Base-by-base conservation (phyloP, 371 early-diverging fungal species). In the Mycotypha africana region DNA sequence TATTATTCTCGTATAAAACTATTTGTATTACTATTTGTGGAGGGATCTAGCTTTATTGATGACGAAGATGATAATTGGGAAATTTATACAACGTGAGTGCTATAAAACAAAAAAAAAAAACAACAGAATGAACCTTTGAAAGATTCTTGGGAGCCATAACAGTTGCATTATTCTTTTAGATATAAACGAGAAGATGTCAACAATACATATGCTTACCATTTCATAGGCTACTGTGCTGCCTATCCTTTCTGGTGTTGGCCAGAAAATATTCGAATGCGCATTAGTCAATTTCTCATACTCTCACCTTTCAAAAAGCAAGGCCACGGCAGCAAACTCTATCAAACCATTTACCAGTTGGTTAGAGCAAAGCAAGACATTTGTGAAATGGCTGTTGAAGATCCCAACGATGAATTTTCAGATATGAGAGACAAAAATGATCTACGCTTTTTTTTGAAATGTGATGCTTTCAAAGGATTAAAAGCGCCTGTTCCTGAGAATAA, bases 201-300 rank as follows among this genome's bases (percentile, higher is more conserved):
- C 26, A 58, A 56, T 14, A 38, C 44, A 1, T 21, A 34, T 0
- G 34, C 58, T n/a, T 93, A 91, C 65, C 71, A 77, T 38, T 62
- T 91, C 51, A 82, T 89, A 3, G 93, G 93, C 11, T 93, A 84
- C 58, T 70, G 79, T 43, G 89, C 88, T 4, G 70, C 80, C 35
- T 93, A 93, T 62, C 83, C 83, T 16, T 92, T 86, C 61, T 92
- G 74, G 51, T 82, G 75, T 53, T 92, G 84, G 68, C 89, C 92
- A 0, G 86, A 94, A 47, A 75, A 75, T 42, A 73, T 64, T 32
- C 76, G 93, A 14, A 74, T 88, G 72, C 62, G 93, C 38, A 92
- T 93, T 40, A 90, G 92, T 55, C 96, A 96, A 76, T 91, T 93
- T 47, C 47, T 96, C 17, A 79, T 96, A 11, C 59, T 96, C 40